Base-by-base conservation (phyloP, 2,329 filamentous ascomycete genomes). In the Cytospora mali region DNA sequence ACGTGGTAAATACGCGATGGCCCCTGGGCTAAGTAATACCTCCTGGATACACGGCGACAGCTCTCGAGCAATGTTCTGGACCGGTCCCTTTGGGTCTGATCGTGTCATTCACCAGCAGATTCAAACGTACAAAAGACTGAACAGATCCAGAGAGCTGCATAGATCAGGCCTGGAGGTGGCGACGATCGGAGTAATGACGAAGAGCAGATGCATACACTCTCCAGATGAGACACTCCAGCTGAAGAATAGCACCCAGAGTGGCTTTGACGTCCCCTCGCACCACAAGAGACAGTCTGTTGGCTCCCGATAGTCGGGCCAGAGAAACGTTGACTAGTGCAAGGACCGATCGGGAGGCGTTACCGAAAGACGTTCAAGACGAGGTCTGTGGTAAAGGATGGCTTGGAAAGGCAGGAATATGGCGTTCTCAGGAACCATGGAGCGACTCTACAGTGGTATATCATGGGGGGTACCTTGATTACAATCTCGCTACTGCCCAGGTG, bases 361-460 rank as follows among this genome's bases (percentile, higher is more conserved):
- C 52, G 42, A 62, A 59, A 55, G 62, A 25, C 31, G 28, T 51
- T 42, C 58, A 64, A 55, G 35, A 31, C 27, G 58, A 49, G 29
- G 59, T 64, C 58, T 64, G 62, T 64, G 58, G 50, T 55, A 35
- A n/a, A n/a, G n/a, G n/a, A n/a, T n/a, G n/a, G n/a, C n/a, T n/a
- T n/a, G 48, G 29, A 51, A 55, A 53, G 55, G 54, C 55, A 53
- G 48, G 25, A 14, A 55, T 28, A 51, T 33, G 50, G 50, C 35
- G 35, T 54, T 31, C 33, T 52, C 55, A 62, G 55, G 52, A 42
- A 48, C 29, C 54, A 42, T 58, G 54, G 28, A 31, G 35, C 13
- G 31, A 42, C 54, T 55, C 49, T 35, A 48, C 10, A 46, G 42
- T 14, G 23, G 42, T 23, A 46, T 11, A n/a, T n/a, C n/a, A n/a